Percentiles rank a stretch among this genome's conserved stretches.
Conservation (phyloP, 805 yeast species). For the Dipodascus geniculatus region DNA sequence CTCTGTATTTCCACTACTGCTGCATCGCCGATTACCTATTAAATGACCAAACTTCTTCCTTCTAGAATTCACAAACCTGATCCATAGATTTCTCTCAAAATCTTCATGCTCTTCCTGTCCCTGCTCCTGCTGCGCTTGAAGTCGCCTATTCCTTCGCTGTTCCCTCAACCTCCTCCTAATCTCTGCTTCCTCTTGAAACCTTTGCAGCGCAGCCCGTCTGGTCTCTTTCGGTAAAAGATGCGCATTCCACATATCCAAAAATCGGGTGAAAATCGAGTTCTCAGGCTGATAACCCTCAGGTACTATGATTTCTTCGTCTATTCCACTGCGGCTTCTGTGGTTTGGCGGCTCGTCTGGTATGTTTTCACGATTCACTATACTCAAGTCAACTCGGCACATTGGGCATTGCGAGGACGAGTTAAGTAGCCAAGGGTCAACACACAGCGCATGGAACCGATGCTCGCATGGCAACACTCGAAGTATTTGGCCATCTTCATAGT, state of each 20-base stretch:
- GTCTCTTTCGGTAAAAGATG: conserved; percentile 21
- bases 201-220: conserved; percentile 17
- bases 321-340: background rate
- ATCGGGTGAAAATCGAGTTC: conserved; percentile 17
- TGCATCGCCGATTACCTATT: background rate
- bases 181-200: conserved; percentile 20
- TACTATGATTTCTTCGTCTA: background rate
- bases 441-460: conserved; percentile 70
- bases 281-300: conserved; percentile 14
- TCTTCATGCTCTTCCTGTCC: conserved; percentile 9
- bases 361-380: background rate
- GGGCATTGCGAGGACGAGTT: conserved; percentile 74
- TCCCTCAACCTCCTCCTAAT: conserved; percentile 13
- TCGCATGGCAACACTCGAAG: conserved; percentile 66
- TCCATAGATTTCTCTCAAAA: conserved; percentile 14
- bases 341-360: background rate
- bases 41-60: background rate
- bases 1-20: background rate
- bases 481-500: conserved; percentile 46
- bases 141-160: background rate
- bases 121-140: background rate
- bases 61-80: conserved; percentile 13
- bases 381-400: conserved; percentile 33
- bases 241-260: conserved; percentile 23
- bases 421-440: conserved; percentile 76